Percentiles rank a stretch among this genome's conserved stretches.
phyloP scores from a whole-genome alignment of 2,329 filamentous ascomycete genomes.

The Aspergillus ochraceus region DNA sequence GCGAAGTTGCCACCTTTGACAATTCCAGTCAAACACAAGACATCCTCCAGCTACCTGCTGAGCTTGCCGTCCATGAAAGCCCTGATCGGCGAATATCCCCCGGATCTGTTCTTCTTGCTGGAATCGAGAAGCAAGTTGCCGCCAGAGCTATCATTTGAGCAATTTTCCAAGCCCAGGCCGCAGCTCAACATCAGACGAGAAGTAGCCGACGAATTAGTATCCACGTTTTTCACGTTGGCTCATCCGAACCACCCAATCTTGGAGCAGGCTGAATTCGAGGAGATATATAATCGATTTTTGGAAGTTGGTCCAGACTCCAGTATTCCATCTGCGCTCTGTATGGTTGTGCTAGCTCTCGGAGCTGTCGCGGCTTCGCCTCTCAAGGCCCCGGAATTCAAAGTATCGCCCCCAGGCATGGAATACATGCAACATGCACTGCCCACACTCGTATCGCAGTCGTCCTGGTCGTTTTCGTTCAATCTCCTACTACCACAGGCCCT shows the following conservation, averaged over 20 bases:
- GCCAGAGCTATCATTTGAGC: not conserved
- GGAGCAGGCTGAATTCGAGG: not conserved
- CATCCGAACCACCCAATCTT: conserved; percentile 1
- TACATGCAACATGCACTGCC: not conserved
- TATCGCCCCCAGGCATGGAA: not conserved
- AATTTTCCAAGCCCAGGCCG: not conserved
- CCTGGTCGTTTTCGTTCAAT: not conserved
- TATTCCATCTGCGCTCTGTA: not conserved
- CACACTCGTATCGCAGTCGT: not conserved
- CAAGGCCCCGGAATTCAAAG: not conserved
- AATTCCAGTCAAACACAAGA: conserved; percentile 2
- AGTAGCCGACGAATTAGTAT: not conserved
- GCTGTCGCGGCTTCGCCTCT: not conserved
- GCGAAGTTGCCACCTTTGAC: not conserved
- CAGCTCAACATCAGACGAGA: not conserved
- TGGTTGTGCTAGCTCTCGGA: not conserved
- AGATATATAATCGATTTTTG: not conserved
- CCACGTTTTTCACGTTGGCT: not conserved
- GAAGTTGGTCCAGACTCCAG: not conserved
- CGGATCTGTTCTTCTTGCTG: not conserved
- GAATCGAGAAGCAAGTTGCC: not conserved
- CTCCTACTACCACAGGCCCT: not conserved
- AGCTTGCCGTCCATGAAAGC: not conserved
- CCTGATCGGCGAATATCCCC: not conserved
- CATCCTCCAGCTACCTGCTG: conserved; percentile 1